Conservation (phyloP, 345 rosid species). For the Populus nigra region DNA sequence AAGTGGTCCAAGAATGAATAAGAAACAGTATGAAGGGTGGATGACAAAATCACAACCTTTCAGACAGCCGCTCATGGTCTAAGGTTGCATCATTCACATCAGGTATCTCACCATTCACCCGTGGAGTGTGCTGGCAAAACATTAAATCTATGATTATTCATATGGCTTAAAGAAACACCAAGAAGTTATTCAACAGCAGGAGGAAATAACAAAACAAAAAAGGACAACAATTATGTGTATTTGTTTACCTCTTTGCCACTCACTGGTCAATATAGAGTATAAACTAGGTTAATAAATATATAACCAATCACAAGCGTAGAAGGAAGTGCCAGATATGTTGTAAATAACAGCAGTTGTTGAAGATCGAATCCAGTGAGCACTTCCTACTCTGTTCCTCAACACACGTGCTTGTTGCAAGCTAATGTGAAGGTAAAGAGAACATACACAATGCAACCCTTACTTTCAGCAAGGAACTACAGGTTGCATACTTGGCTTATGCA, state of each 20-base stretch:
- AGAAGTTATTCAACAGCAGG: background rate
- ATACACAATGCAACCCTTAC: background rate
- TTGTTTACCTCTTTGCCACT: background rate
- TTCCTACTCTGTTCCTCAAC: background rate
- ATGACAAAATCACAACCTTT: constrained; percentile 52
- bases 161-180: background rate
- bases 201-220: background rate
- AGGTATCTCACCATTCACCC: constrained; percentile 74
- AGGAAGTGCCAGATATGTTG: background rate
- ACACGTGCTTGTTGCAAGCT: background rate
- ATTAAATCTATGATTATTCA: constrained; percentile 14
- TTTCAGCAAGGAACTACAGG: background rate
- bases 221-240: background rate
- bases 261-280: background rate
- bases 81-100: constrained; percentile 79
- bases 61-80: constrained; percentile 86
- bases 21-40: constrained; percentile 4
- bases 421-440: background rate
- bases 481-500: background rate
- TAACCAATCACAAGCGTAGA: background rate
- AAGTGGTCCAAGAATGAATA: background rate
- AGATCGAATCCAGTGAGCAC: background rate
- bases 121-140: constrained; percentile 81
- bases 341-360: background rate
- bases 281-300: background rate